Percentiles rank a stretch among this genome's conserved stretches.
Conservation (phyloP, 176 grass and related monocot genomes). For the Ananas comosus region DNA sequence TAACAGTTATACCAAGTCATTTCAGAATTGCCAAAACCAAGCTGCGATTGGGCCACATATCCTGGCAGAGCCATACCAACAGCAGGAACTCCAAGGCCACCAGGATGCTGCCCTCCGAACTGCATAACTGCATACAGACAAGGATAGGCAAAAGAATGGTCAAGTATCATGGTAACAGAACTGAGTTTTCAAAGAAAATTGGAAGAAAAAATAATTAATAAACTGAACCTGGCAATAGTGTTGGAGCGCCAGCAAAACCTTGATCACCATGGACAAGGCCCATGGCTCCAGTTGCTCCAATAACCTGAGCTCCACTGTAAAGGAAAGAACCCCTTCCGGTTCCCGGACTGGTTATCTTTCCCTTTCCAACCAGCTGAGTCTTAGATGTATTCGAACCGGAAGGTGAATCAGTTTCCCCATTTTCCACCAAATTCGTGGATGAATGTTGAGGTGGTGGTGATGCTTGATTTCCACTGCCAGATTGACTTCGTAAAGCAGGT, state of each 20-base stretch:
- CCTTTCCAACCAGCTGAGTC: slow-evolving; percentile 26
- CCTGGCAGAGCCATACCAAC: slow-evolving; percentile 95
- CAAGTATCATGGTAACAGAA: slow-evolving; percentile 1
- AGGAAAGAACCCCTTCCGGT: slow-evolving; percentile 50
- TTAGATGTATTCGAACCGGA: slow-evolving; percentile 37
- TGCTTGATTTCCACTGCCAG: slow-evolving; percentile 19
- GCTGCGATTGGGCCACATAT: slow-evolving; percentile 83
- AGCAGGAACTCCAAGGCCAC: slow-evolving; percentile 48
- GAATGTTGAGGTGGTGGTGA: slow-evolving; percentile 28
- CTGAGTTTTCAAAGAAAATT: slow-evolving; percentile 12
- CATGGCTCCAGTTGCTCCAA: slow-evolving; percentile 28
- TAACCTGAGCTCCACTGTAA: slow-evolving; percentile 48
- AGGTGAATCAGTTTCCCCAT: slow-evolving; percentile 43
- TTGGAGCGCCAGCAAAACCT: slow-evolving; percentile 84
- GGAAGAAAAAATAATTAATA: slow-evolving; percentile 8
- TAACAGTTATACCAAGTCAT: slow-evolving; percentile 62
- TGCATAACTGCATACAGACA: slow-evolving; percentile 63
- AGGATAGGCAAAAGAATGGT: slow-evolving; percentile 7
- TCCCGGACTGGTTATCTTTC: slow-evolving; percentile 39
- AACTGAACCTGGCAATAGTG: slow-evolving; percentile 77
- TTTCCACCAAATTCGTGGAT: slow-evolving; percentile 39
- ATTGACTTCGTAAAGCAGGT: slow-evolving; percentile 23
- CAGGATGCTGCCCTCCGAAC: slow-evolving; percentile 64
- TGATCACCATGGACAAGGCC: slow-evolving; percentile 66
- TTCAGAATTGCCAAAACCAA: slow-evolving; percentile 80